A percentile compares a stretch with the other conserved stretches of the same genome.
These are phyloP conservation scores for Paramecium caudatum DNA, from an alignment of 73 alveolate species.

Conservation along the genomic window DNA sequence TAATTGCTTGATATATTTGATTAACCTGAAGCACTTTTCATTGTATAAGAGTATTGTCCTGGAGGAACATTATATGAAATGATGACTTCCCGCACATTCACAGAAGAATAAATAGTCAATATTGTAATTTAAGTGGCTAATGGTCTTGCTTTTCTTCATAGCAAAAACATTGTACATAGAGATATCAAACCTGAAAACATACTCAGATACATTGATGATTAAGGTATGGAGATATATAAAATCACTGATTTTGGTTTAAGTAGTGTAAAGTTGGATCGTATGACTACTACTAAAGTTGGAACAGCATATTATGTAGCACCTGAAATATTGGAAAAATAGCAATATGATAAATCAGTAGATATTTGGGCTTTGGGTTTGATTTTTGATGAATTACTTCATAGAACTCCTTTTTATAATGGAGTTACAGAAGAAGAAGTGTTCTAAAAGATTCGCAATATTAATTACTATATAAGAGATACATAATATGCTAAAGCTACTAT, in stretches of 20 bases:
- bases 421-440: conserved; percentile 42
- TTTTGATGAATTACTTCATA: conserved; percentile 77
- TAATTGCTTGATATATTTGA: conserved; percentile 53
- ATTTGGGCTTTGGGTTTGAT: conserved; percentile 83
- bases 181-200: conserved; percentile 68
- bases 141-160: conserved; percentile 24
- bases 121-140: conserved; percentile 16
- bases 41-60: conserved; percentile 42
- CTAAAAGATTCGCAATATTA: not conserved
- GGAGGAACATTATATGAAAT: conserved; percentile 60
- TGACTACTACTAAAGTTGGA: conserved; percentile 83
- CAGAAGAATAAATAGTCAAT: conserved; percentile 56
- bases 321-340: conserved; percentile 80
- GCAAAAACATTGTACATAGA: conserved; percentile 57
- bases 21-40: conserved; percentile 4
- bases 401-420: conserved; percentile 63
- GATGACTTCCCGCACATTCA: not conserved
- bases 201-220: conserved; percentile 19
- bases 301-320: conserved; percentile 90
- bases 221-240: conserved; percentile 40
- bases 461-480: conserved; percentile 4
- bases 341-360: conserved; percentile 79
- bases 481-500: not conserved
- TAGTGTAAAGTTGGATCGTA: conserved; percentile 73
- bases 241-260: conserved; percentile 67